Conservation (phyloP, 345 rosid species). For the Gynandropsis gynandra region DNA sequence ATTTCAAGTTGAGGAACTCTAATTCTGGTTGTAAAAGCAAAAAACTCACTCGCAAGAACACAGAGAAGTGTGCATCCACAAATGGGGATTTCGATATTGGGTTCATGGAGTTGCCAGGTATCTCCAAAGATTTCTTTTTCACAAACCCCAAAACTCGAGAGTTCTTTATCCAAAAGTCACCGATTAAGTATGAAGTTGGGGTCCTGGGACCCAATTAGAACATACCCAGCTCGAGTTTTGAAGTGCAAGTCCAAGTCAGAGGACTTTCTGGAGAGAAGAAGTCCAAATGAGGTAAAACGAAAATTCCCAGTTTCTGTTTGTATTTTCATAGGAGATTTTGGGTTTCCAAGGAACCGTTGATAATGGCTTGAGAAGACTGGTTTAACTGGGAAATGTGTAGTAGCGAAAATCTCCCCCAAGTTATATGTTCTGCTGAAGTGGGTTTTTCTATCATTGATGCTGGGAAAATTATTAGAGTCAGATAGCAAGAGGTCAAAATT, state of each 20-base stretch:
- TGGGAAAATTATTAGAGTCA: conserved; percentile 2
- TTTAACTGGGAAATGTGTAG: neutral
- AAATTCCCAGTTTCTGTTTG: neutral
- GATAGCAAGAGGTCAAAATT: neutral
- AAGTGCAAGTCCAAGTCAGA: conserved; percentile 33
- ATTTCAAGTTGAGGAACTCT: too few relatives aligned
- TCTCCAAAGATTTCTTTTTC: conserved; percentile 18
- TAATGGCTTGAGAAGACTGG: neutral
- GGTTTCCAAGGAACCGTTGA: neutral
- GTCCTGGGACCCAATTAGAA: conserved; percentile 19
- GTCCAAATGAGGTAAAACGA: conserved; percentile 61
- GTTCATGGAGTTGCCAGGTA: conserved; percentile 32
- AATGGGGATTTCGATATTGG: conserved; percentile 43
- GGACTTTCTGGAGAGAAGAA: conserved; percentile 58
- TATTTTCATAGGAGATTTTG: neutral
- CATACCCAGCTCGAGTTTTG: conserved; percentile 21
- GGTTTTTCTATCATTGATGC: conserved; percentile 3
- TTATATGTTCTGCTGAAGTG: too few relatives aligned
- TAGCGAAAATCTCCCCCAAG: neutral
- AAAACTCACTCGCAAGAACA: too few relatives aligned
- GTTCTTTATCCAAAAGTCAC: conserved; percentile 25
- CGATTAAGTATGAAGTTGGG: conserved; percentile 18
- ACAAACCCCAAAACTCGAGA: conserved; percentile 20
- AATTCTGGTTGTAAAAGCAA: too few relatives aligned
- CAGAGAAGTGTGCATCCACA: neutral